phyloP scores from a whole-genome alignment of 768 basidiomycete genomes.

The Hericium coralloides region DNA sequence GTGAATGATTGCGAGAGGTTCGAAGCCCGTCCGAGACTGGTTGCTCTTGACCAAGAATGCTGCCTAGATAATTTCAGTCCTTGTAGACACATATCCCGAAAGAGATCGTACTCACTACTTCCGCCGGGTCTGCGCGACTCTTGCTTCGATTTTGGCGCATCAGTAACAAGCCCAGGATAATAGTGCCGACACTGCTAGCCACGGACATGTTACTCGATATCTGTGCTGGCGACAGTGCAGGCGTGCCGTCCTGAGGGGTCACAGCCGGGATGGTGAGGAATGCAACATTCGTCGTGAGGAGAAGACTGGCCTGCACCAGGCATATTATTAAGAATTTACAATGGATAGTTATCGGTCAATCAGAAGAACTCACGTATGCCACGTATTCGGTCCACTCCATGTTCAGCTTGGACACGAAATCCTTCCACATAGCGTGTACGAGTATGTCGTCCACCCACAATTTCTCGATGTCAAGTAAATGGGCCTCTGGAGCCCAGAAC shows the following conservation, averaged over 20 bases:
- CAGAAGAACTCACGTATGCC: conserved; percentile 1
- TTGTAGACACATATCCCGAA: conserved; percentile 12
- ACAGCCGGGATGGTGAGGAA: conserved; percentile 9
- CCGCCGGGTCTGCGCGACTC: background rate
- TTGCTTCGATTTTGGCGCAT: conserved; percentile 7
- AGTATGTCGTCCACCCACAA: conserved; percentile 8
- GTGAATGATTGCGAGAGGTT: conserved; percentile 43
- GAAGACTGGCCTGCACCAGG: conserved; percentile 2
- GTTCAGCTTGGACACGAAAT: conserved; percentile 1
- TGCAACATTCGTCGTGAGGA: conserved; percentile 5
- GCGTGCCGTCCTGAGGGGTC: background rate
- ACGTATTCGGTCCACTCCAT: conserved; percentile 7
- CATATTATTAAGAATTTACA: background rate
- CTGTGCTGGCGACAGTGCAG: background rate
- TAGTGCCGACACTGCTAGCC: conserved; percentile 5
- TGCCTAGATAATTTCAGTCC: conserved; percentile 7
- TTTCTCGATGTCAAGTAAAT: conserved; percentile 8
- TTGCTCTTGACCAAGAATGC: conserved; percentile 17
- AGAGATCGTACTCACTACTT: conserved; percentile 2
- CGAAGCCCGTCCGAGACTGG: conserved; percentile 32
- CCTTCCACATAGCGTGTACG: conserved; percentile 3
- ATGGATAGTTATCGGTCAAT: background rate
- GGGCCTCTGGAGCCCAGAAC: conserved; percentile 10
- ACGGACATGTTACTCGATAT: conserved; percentile 7
- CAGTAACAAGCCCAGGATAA: conserved; percentile 8